Conservation (phyloP, 2,329 filamentous ascomycete genomes). For the Aureobasidium sp. region DNA sequence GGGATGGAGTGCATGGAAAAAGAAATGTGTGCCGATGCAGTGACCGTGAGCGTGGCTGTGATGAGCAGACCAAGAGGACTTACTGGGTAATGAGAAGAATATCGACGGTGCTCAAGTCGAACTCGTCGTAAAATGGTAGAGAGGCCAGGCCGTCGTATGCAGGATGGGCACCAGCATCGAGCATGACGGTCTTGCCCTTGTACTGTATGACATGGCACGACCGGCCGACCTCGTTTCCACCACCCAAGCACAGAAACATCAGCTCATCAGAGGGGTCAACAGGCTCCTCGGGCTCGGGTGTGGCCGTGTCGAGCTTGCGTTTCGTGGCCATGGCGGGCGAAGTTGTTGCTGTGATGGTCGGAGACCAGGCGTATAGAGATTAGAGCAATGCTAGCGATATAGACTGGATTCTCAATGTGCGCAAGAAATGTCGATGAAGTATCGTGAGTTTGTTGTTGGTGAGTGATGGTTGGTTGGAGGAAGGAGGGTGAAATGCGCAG, state of each 20-base stretch:
- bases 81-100: conserved; percentile 99
- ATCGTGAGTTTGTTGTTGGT: neutral
- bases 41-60: conserved; percentile 4
- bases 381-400: neutral
- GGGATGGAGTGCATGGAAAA: neutral
- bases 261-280: conserved; percentile 91
- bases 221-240: conserved; percentile 92
- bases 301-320: conserved; percentile 69
- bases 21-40: conserved; percentile 8
- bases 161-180: conserved; percentile 95
- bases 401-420: neutral
- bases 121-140: conserved; percentile 96
- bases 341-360: neutral
- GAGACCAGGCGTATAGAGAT: neutral
- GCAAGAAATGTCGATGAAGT: neutral
- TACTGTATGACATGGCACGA: conserved; percentile 98
- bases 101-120: conserved; percentile 94
- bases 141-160: conserved; percentile 91
- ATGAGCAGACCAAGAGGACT: conserved; percentile 40
- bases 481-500: neutral
- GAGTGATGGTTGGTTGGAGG: neutral
- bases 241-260: conserved; percentile 86
- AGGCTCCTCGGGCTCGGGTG: conserved; percentile 66
- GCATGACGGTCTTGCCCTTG: conserved; percentile 99
- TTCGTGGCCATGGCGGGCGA: conserved; percentile 73